Evolutionary conservation across 139 green algal species (phyloP).

Genomic region (Chlamydomonas urium): DNA sequence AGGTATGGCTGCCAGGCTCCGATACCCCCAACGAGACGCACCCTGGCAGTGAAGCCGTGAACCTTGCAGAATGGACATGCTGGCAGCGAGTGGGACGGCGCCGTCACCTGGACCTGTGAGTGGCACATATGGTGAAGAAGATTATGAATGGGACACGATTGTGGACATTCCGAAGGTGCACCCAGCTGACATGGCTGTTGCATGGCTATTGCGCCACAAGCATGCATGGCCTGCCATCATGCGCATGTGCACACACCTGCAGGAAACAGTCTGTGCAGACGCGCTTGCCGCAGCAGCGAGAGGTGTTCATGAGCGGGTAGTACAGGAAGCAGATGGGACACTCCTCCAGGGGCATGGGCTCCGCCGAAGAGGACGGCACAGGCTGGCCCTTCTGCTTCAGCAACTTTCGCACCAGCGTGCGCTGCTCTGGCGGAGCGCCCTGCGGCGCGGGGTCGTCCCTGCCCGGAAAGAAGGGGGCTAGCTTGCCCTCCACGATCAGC

Average conservation of each 20-base stretch:
- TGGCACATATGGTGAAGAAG: background rate
- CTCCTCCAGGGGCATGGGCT: conserved; percentile 31
- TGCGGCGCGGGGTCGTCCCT: conserved; percentile 15
- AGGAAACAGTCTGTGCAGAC: conserved; percentile 65
- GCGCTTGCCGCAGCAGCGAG: conserved; percentile 46
- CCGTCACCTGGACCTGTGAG: conserved; percentile 29
- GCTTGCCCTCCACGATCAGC: conserved; percentile 23
- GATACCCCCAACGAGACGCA: conserved; percentile 2
- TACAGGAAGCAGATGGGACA: conserved; percentile 63
- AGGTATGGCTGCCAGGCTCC: too few relatives aligned
- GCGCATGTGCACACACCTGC: conserved; percentile 37
- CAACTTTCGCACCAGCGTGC: background rate
- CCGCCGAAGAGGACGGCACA: too few relatives aligned
- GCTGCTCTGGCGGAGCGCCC: background rate
- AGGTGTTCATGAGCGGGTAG: conserved; percentile 56
- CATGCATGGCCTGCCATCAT: too few relatives aligned
- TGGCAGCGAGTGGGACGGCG: conserved; percentile 13
- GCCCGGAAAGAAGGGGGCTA: conserved; percentile 38
- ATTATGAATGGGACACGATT: too few relatives aligned
- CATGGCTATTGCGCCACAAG: too few relatives aligned
- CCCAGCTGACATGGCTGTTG: too few relatives aligned
- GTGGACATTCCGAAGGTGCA: background rate
- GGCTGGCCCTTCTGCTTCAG: background rate
- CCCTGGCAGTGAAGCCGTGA: conserved; percentile 29
- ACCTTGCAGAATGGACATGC: conserved; percentile 40